Percentiles rank a stretch among this genome's conserved stretches.
These are phyloP conservation scores for Linderina pennispora DNA, from an alignment of 192 early-diverging fungal species.

Conservation along the genomic window DNA sequence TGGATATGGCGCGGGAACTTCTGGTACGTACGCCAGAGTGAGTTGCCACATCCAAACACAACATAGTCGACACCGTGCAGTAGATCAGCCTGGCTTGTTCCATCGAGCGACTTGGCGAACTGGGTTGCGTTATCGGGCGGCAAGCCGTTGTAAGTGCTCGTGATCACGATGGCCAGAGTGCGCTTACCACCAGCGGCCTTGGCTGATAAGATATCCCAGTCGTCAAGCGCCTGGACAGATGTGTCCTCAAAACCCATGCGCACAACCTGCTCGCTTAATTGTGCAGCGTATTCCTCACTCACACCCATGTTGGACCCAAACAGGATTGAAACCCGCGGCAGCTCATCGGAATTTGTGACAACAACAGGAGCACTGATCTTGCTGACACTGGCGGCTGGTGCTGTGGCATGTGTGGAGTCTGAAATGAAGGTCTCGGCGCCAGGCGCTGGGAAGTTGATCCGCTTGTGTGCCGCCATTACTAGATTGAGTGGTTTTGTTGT, in stretches of 20 bases:
- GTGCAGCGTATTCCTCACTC: neutral
- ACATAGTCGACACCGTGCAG: slow-evolving; percentile 42
- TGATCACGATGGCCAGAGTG: slow-evolving; percentile 22
- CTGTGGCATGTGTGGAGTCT: neutral
- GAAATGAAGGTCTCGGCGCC: neutral
- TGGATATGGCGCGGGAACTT: slow-evolving; percentile 48
- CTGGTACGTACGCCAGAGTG: slow-evolving; percentile 55
- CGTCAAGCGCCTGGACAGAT: neutral
- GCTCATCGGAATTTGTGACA: neutral
- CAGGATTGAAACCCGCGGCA: neutral
- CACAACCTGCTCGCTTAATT: neutral
- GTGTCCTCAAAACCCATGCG: neutral
- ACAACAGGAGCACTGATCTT: neutral
- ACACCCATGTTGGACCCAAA: neutral
- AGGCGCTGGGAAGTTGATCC: neutral
- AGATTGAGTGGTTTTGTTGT: slow-evolving; percentile 37
- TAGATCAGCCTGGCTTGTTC: neutral
- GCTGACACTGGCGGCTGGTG: neutral
- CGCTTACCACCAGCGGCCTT: neutral
- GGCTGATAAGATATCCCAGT: neutral
- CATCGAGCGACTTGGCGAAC: slow-evolving; percentile 13
- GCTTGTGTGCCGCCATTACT: slow-evolving; percentile 11
- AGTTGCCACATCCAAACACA: slow-evolving; percentile 58
- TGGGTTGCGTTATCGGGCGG: slow-evolving; percentile 51
- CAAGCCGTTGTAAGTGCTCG: slow-evolving; percentile 46